phyloP scores from a whole-genome alignment of 1,284 basidiomycete species.

The Cutaneotrichosporon cavernicola region DNA sequence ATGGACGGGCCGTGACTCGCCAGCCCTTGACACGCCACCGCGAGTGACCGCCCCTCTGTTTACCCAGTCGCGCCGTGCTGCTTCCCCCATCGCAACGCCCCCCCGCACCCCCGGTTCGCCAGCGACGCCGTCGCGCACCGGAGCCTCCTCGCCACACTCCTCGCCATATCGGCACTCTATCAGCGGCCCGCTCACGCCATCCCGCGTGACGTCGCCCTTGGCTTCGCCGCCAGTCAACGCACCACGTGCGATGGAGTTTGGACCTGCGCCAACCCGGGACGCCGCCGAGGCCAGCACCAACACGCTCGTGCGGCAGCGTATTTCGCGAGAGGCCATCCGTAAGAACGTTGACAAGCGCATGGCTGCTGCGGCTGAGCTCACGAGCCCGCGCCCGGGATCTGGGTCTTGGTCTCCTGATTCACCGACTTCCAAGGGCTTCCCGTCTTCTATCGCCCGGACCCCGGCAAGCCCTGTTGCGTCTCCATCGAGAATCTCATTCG shows the following conservation, averaged over 20 bases:
- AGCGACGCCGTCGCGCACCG: not conserved
- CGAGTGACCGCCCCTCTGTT: not conserved
- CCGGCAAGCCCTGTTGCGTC: not conserved
- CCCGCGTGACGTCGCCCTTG: conserved; percentile 15
- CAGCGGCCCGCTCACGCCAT: conserved; percentile 9
- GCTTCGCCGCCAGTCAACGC: conserved; percentile 17
- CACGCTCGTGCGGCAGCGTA: conserved; percentile 48
- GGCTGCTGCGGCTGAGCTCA: conserved; percentile 34
- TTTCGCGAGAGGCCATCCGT: conserved; percentile 51
- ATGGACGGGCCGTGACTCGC: conserved; percentile 1
- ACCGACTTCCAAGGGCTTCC: not conserved
- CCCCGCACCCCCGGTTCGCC: conserved; percentile 6
- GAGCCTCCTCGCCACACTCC: not conserved
- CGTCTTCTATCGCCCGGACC: too few species aligned
- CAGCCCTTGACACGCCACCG: not conserved
- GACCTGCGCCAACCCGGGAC: conserved; percentile 9
- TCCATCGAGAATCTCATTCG: conserved; percentile 1
- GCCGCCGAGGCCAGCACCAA: conserved; percentile 25
- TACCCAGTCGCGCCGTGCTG: conserved; percentile 3
- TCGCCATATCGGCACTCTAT: conserved; percentile 9
- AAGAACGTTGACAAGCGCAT: conserved; percentile 48
- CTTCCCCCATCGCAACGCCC: not conserved
- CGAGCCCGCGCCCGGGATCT: not conserved
- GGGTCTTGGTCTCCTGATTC: not conserved
- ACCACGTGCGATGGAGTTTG: conserved; percentile 19